Percentiles rank a stretch among this genome's conserved stretches.
These are phyloP conservation scores for Gentiana straminea DNA, from an alignment of 257 asterid species.

Conservation along the genomic window DNA sequence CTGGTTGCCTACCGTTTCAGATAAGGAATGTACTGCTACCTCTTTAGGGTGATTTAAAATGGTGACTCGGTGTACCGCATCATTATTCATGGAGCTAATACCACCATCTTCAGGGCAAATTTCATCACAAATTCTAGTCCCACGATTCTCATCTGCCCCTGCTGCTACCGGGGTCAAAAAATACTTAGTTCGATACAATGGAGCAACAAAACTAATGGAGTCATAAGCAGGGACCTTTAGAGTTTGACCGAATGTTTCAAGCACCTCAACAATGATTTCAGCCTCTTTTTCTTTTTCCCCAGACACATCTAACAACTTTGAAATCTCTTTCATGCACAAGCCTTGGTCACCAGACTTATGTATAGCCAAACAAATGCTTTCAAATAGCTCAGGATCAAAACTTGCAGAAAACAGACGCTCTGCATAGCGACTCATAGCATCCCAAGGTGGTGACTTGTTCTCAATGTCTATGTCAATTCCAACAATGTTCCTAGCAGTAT, in stretches of 20 bases:
- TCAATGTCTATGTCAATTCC: constrained; percentile 20
- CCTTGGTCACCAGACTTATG: constrained; percentile 94
- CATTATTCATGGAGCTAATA: constrained; percentile 23
- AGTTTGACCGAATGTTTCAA: constrained; percentile 70
- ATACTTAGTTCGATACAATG: constrained; percentile 73
- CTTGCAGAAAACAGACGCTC: constrained; percentile 35
- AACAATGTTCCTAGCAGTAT: constrained; percentile 14
- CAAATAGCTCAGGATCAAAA: constrained; percentile 47
- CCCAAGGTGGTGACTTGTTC: constrained; percentile 52
- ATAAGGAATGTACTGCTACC: constrained; percentile 21
- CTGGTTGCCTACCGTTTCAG: background rate
- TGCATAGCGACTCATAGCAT: constrained; percentile 61
- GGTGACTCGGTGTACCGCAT: constrained; percentile 48
- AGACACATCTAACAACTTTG: constrained; percentile 27
- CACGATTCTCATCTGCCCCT: constrained; percentile 12
- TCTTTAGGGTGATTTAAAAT: constrained; percentile 61
- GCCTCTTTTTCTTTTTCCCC: constrained; percentile 36
- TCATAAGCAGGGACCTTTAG: constrained; percentile 77
- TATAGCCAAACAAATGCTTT: constrained; percentile 60
- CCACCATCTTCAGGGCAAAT: constrained; percentile 6
- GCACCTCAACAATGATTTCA: constrained; percentile 63
- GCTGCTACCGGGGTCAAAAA: constrained; percentile 45
- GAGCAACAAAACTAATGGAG: constrained; percentile 62
- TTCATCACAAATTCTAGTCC: constrained; percentile 14
- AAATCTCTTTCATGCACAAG: constrained; percentile 62